Evolutionary conservation across 2,329 filamentous ascomycete species (phyloP), one percentile per base, ranked within the genome.

Genomic region (Fusarium longipes): DNA sequence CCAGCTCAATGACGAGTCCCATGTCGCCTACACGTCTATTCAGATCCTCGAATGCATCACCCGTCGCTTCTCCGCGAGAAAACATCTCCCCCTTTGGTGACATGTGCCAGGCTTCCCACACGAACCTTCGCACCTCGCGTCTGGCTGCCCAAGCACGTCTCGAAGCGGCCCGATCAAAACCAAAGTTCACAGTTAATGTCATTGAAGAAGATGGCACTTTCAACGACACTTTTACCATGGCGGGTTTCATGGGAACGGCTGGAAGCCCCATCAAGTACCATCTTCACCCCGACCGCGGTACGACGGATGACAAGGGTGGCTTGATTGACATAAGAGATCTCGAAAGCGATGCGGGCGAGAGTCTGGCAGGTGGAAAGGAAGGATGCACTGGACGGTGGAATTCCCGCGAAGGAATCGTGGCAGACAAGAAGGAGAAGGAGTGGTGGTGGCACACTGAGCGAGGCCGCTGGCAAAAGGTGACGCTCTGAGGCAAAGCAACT

Each of bases 61-160:
- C 72, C 3, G 63, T 77, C n/a, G 68, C 75, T 20, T 71, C 73
- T 6, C 61, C 60, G 22, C 68, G 48, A n/a, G 14, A 56, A 60
- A 2, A 48, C 49, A 14, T 44, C 29, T 67, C 49, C 50, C 68
- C 52, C 44, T 63, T 63, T n/a, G 38, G 56, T 20, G 65, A 58
- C 24, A 33, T 40, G 25, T 60, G 68, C 57, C 65, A 60, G 57
- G 55, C 71, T 12, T 74, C 79, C 15, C 80, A 79, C 53, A 84
- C 80, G 58, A 80, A 85, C 67, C 82, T 87, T 17, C 76, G 79
- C 53, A 72, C 78, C 20, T 82, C 89, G 2, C 86, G 91, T 0
- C 79, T 88, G 8, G 85, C 87, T 17, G 91, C 91, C 0, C 91
- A 93, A 74, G 78, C 83, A 0, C 84, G 91, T 1, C 83, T 92